Conservation (phyloP, 2,329 filamentous ascomycete species). For the Passalora sequoiae region DNA sequence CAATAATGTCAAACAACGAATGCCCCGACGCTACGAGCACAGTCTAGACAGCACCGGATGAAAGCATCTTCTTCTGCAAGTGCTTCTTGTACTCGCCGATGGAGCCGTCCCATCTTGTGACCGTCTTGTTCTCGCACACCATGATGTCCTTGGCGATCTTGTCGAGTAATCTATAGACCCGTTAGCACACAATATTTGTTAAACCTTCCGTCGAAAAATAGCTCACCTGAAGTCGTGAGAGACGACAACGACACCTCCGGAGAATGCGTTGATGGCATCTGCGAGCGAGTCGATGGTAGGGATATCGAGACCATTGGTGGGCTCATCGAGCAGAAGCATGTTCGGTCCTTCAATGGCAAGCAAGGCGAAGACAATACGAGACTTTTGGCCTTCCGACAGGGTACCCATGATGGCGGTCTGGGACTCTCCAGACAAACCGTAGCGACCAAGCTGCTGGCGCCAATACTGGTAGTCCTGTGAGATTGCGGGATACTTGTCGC, state of each 20-base stretch:
- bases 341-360: slow-evolving; percentile 93
- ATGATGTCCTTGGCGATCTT: slow-evolving; percentile 99
- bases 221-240: slow-evolving; percentile 96
- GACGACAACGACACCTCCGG: slow-evolving; percentile 93
- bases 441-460: slow-evolving; percentile 92
- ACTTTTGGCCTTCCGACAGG: slow-evolving; percentile 95
- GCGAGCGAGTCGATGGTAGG: slow-evolving; percentile 96
- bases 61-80: slow-evolving; percentile 98
- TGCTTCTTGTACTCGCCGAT: slow-evolving; percentile 98
- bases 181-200: slow-evolving; percentile 32
- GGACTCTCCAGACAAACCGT: slow-evolving; percentile 85
- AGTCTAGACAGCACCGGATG: slow-evolving; percentile 65
- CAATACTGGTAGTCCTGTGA: slow-evolving; percentile 99
- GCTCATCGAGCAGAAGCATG: slow-evolving; percentile 97
- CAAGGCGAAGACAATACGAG: slow-evolving; percentile 94
- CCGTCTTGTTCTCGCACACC: slow-evolving; percentile 97
- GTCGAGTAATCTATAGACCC: slow-evolving; percentile 72
- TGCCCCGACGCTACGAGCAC: no score
- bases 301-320: slow-evolving; percentile 98
- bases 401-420: slow-evolving; percentile 98
- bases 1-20: slow-evolving; percentile 5
- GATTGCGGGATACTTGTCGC: slow-evolving; percentile 84
- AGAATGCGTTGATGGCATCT: slow-evolving; percentile 94
- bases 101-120: slow-evolving; percentile 77
- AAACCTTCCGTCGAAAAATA: background rate